These are phyloP conservation scores for Quercus phellos DNA, from an alignment of 331 rosid genomes.

Conservation along the genomic window DNA sequence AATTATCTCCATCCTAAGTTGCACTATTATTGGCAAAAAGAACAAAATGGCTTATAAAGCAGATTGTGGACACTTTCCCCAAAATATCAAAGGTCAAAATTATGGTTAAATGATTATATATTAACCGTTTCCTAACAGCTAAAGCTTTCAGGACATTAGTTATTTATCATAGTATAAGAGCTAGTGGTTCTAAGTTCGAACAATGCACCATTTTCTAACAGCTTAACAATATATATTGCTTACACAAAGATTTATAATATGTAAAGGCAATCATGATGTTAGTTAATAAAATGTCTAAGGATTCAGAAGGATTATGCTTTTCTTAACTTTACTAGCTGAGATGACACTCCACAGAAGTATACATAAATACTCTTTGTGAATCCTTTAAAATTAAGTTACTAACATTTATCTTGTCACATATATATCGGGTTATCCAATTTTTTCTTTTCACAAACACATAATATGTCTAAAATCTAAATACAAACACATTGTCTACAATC, in stretches of 20 bases:
- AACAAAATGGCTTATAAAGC: not conserved
- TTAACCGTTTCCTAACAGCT: too few relatives aligned
- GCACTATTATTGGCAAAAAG: not conserved
- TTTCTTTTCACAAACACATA: not conserved
- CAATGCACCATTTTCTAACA: too few relatives aligned
- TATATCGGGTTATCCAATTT: not conserved
- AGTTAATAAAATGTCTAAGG: too few relatives aligned
- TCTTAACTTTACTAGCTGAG: not conserved
- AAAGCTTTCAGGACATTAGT: too few relatives aligned
- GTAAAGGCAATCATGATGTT: too few relatives aligned
- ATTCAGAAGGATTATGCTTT: not conserved
- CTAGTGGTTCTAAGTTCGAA: too few relatives aligned
- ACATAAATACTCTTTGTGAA: not conserved
- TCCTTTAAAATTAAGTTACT: too few relatives aligned
- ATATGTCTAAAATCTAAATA: not conserved
- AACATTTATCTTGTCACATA: not conserved
- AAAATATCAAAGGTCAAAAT: not conserved
- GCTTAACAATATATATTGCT: too few relatives aligned
- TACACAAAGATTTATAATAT: too few relatives aligned
- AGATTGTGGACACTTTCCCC: not conserved
- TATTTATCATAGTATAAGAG: too few relatives aligned
- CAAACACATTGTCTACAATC: too few relatives aligned
- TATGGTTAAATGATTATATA: not conserved
- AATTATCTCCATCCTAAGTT: not conserved
- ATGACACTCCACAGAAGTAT: not conserved